phyloP scores from a whole-genome alignment of 148 eudicot species.

The Rhododendron ovatum region DNA sequence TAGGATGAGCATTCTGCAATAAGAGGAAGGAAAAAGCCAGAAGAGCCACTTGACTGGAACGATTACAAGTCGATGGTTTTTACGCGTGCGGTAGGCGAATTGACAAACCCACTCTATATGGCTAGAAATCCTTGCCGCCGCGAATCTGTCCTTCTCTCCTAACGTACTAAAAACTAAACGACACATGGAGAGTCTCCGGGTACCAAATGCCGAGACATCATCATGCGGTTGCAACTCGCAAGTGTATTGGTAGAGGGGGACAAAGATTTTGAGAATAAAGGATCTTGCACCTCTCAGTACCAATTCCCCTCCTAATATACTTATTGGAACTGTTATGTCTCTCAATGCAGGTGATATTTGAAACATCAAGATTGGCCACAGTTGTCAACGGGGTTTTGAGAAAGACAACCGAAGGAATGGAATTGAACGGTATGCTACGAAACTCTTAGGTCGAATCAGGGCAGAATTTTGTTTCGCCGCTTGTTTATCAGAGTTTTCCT shows the following conservation, averaged over 20 bases:
- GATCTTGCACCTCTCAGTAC: background rate
- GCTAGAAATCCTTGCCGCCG: no score
- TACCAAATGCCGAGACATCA: background rate
- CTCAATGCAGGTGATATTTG: slow-evolving; percentile 58
- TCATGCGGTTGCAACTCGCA: background rate
- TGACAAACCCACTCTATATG: background rate
- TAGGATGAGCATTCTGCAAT: slow-evolving; percentile 70
- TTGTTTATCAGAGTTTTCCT: background rate
- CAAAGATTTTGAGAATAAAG: background rate
- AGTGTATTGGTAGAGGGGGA: background rate
- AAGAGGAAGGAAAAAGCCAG: slow-evolving; percentile 42
- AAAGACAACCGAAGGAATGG: slow-evolving; percentile 61
- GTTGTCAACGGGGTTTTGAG: slow-evolving; percentile 75
- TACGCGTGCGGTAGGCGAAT: slow-evolving; percentile 69
- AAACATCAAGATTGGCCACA: slow-evolving; percentile 73
- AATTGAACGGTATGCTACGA: slow-evolving; percentile 53
- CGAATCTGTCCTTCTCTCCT: background rate
- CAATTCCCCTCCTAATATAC: background rate
- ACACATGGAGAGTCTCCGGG: background rate
- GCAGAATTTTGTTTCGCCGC: background rate
- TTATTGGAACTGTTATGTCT: background rate
- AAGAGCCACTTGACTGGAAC: slow-evolving; percentile 61
- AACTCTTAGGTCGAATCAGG: background rate
- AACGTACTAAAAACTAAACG: background rate
- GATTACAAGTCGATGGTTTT: slow-evolving; percentile 77